Conservation (phyloP, 495 filamentous ascomycete genomes). For the Polyplosphaeria fusca region DNA sequence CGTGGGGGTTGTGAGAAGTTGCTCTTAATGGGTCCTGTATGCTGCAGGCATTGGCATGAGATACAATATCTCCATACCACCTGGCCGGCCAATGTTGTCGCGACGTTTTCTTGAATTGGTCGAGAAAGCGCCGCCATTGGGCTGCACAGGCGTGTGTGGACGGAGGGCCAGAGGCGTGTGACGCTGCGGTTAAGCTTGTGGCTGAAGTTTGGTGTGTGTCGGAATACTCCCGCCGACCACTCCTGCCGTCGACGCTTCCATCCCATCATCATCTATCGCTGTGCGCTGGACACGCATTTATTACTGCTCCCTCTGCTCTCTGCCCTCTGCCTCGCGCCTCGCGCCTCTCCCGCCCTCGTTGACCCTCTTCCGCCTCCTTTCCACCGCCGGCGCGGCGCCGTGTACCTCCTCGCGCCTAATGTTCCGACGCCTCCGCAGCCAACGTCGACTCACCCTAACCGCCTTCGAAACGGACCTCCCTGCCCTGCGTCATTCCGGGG, state of each 20-base stretch:
- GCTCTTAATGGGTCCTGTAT: too few relatives aligned
- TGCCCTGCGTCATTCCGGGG: constrained; percentile 1
- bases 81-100: neutral
- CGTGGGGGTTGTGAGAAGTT: neutral
- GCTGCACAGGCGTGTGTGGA: neutral
- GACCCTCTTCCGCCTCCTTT: constrained; percentile 7
- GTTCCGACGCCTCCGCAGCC: constrained; percentile 25
- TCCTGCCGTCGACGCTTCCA: too few relatives aligned
- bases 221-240: neutral
- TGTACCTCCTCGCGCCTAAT: constrained; percentile 21
- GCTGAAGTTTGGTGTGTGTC: neutral
- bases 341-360: constrained; percentile 1
- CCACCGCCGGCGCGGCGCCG: constrained; percentile 2
- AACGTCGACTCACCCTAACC: constrained; percentile 18
- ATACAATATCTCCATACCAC: constrained; percentile 6
- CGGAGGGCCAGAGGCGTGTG: neutral
- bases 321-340: too few relatives aligned
- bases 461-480: constrained; percentile 28
- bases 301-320: too few relatives aligned
- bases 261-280: too few relatives aligned
- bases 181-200: neutral
- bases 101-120: constrained; percentile 7
- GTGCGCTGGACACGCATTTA: too few relatives aligned
- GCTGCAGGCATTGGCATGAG: too few relatives aligned
- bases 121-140: constrained; percentile 2